Conservation (phyloP, 495 filamentous ascomycete genomes). For the Eremomyces bilateralis region DNA sequence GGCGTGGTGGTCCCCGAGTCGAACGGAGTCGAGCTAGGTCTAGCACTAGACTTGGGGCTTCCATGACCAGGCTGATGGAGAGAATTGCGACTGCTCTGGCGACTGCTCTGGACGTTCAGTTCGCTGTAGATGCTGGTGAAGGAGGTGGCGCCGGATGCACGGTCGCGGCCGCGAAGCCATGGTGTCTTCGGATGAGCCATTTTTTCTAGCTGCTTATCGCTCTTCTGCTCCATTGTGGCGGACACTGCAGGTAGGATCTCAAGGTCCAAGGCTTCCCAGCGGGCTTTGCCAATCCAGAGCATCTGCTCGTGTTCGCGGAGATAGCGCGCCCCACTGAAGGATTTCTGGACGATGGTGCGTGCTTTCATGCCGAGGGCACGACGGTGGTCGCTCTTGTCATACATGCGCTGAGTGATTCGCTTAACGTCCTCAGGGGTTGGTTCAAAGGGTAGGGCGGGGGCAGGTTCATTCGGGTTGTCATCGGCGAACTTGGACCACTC, state of each 20-base stretch:
- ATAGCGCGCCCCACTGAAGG: constrained; percentile 39
- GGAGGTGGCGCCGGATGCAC: not conserved
- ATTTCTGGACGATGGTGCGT: constrained; percentile 35
- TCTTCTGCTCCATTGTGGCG: not conserved
- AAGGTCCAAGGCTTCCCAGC: constrained; percentile 9
- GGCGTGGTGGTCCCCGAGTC: too few species aligned
- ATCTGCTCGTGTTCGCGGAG: constrained; percentile 49
- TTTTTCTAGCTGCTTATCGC: constrained; percentile 11
- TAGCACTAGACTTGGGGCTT: too few species aligned
- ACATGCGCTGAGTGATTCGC: constrained; percentile 35
- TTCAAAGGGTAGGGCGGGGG: constrained; percentile 26
- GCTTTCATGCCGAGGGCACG: constrained; percentile 38
- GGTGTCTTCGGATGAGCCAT: constrained; percentile 10
- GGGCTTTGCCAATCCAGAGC: constrained; percentile 37
- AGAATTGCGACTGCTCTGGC: too few species aligned
- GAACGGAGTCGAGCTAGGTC: too few species aligned
- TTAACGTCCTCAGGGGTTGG: constrained; percentile 31
- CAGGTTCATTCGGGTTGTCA: constrained; percentile 19
- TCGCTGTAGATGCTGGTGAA: not conserved
- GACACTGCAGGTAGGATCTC: constrained; percentile 7
- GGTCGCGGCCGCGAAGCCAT: not conserved
- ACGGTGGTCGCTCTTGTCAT: constrained; percentile 34
- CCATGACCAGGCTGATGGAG: too few species aligned
- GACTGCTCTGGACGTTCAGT: too few species aligned
- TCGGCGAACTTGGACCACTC: constrained; percentile 35